phyloP scores from a whole-genome alignment of 2,329 filamentous ascomycete genomes.

The Pestalotiopsis sp. region DNA sequence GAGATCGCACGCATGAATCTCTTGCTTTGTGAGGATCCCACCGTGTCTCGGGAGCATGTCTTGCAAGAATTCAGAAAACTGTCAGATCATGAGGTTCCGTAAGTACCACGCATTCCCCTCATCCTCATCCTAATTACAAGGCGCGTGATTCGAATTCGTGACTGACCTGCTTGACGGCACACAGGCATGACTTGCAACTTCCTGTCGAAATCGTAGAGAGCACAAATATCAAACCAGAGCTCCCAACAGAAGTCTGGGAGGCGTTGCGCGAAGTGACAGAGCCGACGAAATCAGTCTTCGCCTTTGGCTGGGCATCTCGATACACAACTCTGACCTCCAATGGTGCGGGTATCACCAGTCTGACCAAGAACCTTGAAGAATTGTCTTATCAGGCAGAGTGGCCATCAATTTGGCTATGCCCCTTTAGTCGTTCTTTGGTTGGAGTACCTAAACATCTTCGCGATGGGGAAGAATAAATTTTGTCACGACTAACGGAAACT shows the following conservation, averaged over 20 bases:
- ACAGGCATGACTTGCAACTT: background rate
- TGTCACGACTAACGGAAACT: no score
- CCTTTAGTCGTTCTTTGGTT: conserved; percentile 8
- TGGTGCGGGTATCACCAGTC: conserved; percentile 3
- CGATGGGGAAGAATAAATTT: background rate
- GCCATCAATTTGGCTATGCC: conserved; percentile 8
- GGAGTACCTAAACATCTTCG: conserved; percentile 9
- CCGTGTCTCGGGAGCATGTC: background rate
- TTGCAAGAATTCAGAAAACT: background rate
- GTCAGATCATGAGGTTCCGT: conserved; percentile 3
- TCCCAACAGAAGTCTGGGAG: background rate
- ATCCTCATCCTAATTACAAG: background rate
- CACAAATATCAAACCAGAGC: background rate
- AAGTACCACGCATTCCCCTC: background rate
- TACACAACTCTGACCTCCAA: conserved; percentile 10
- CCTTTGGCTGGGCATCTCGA: conserved; percentile 5
- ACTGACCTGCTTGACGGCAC: background rate
- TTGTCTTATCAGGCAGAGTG: background rate
- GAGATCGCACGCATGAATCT: conserved; percentile 64
- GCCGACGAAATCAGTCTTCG: conserved; percentile 8
- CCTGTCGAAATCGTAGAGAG: background rate
- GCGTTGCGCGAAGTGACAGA: conserved; percentile 4
- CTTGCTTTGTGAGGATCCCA: conserved; percentile 44
- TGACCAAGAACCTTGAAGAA: conserved; percentile 7
- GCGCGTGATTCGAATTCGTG: background rate